Evolutionary conservation across 164 flowering plant genomes (phyloP), one percentile per base, ranked within the genome.

Genomic region (Magnolia kwangsiensis): DNA sequence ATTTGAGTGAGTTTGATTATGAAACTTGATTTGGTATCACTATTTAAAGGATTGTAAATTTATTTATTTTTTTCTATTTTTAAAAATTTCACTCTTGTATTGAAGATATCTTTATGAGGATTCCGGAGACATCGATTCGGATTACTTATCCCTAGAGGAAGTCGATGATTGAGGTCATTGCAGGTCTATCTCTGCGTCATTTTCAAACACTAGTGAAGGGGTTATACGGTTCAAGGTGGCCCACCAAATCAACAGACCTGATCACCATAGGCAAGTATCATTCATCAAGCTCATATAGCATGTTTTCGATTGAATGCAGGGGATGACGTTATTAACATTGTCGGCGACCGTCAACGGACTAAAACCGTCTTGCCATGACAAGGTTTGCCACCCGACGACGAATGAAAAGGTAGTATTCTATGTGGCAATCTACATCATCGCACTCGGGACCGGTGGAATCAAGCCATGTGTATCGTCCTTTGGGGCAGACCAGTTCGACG

Each of bases 401-500:
- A 58, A 20, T 4, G 58, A 72, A 72, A 27, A n/a, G 11, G 73
- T 65, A 31, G 78, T 82, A 4, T 68, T 73, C 78, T 87, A 87
- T 58, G 3, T 76, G n/a, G 88, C 90, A 16, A 88, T 89, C 20
- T 89, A 89, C 81, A 77, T 87, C 55, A 77, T 89, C 63, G 94
- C 93, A 18, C 76, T 90, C 21, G 93, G 91, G 23, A 89, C 93
- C 0, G 93, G 93, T 63, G 93, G 91, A 69, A 90, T 90, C 27
- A 89, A 89, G 80, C 90, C 93, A n/a, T 90, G 93, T 72, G 92
- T 89, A 73, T 90, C 90, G 55, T 85, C 91, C 29, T 90, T 84
- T 37, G 91, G 93, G 55, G 93, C 91, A 2, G 92, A 90, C 77
- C 94, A 90, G 77, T 90, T 90, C 74, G 94, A 90, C 78, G 92